Percentiles rank a stretch among this genome's conserved stretches.
These are phyloP conservation scores for Fraxinus nigra DNA, from an alignment of 305 asterid genomes.

Conservation along the genomic window DNA sequence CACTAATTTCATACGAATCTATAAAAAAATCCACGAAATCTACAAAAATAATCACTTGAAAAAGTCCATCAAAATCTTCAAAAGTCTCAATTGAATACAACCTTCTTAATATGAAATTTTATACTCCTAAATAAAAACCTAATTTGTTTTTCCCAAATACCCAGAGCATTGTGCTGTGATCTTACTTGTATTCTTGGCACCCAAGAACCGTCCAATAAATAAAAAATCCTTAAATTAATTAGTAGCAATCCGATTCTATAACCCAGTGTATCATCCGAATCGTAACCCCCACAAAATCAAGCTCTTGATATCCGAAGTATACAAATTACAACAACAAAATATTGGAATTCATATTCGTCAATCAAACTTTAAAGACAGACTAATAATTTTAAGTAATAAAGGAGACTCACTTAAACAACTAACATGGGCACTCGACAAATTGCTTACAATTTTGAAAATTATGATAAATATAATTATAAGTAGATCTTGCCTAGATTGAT, in stretches of 20 bases:
- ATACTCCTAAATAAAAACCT: conserved; percentile 23
- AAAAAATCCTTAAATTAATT: conserved; percentile 11
- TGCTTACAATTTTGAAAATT: neutral
- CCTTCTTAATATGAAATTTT: conserved; percentile 27
- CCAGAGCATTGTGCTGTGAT: conserved; percentile 32
- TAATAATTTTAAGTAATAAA: neutral
- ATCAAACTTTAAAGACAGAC: conserved; percentile 5
- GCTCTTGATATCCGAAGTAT: neutral
- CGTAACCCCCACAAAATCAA: conserved; percentile 2
- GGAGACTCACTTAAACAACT: neutral
- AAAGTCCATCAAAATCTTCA: too few species aligned
- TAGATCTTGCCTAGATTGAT: conserved; percentile 15
- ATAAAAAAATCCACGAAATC: too few species aligned
- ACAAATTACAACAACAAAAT: neutral
- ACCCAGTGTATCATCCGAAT: neutral
- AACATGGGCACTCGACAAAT: too few species aligned
- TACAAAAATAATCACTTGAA: too few species aligned
- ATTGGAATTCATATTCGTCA: neutral
- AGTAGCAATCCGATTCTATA: neutral
- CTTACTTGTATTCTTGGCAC: conserved; percentile 31
- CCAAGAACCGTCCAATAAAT: conserved; percentile 14
- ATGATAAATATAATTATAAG: neutral
- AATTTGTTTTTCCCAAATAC: conserved; percentile 24
- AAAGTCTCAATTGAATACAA: too few species aligned
- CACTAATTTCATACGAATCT: too few species aligned